Percentiles rank a stretch among this genome's conserved stretches.
These are phyloP conservation scores for Brassica balearica DNA, from an alignment of 441 rosid genomes.

Conservation along the genomic window DNA sequence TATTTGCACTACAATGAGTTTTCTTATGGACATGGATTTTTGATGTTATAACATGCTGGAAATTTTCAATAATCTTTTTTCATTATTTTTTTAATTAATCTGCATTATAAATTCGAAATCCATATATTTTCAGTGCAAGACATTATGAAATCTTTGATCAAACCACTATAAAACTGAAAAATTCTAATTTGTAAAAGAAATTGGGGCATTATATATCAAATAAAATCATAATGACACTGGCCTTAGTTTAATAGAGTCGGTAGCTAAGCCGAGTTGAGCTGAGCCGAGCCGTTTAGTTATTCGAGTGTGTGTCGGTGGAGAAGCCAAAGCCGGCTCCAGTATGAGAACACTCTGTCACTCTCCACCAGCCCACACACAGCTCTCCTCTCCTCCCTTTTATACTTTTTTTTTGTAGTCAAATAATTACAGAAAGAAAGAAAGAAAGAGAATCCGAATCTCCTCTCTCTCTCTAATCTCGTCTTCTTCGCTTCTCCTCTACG, in stretches of 20 bases:
- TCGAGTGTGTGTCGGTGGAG: neutral
- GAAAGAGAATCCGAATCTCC: constrained; percentile 7
- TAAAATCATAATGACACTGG: too few relatives aligned
- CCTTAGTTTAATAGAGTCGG: neutral
- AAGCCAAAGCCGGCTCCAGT: neutral
- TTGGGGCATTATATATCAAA: neutral
- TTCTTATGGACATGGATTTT: neutral
- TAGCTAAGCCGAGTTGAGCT: neutral
- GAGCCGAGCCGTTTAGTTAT: neutral
- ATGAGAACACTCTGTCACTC: constrained; percentile 11
- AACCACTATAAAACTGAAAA: neutral
- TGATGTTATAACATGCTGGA: neutral
- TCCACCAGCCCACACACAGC: constrained; percentile 13
- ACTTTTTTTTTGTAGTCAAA: constrained; percentile 32
- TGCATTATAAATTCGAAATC: neutral
- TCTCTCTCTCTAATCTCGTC: constrained; percentile 38
- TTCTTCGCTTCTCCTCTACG: constrained; percentile 67
- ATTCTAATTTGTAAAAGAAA: neutral
- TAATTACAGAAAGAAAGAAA: constrained; percentile 26
- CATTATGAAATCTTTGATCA: neutral
- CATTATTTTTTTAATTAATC: neutral
- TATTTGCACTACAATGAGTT: neutral
- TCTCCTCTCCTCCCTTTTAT: constrained; percentile 16
- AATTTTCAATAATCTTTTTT: neutral
- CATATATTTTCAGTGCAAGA: neutral